Evolutionary conservation across 768 basidiomycete genomes (phyloP).

Genomic region (Omphalotus guepiniiformis): DNA sequence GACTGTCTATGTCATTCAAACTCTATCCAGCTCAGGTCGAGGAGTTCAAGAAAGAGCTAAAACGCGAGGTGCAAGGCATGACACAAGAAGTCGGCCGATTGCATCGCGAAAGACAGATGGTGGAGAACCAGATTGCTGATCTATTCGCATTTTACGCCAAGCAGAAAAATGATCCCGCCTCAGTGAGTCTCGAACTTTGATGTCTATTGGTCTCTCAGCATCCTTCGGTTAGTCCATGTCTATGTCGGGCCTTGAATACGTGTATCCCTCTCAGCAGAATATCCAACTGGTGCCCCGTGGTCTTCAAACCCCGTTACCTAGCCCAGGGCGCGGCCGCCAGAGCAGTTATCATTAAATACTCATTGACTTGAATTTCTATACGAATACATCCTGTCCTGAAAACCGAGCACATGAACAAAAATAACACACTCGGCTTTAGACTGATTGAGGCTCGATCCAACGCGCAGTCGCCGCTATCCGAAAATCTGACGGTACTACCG

Average conservation of each 20-base stretch:
- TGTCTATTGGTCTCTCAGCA: not conserved
- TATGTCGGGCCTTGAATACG: constrained; percentile 1
- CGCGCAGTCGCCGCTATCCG: constrained; percentile 80
- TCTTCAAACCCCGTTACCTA: constrained; percentile 4
- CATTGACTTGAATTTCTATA: not conserved
- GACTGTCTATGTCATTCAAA: not conserved
- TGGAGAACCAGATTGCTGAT: constrained; percentile 71
- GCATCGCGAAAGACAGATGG: constrained; percentile 57
- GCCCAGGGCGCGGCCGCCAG: constrained; percentile 1
- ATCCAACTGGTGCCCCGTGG: not conserved
- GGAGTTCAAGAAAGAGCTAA: constrained; percentile 79
- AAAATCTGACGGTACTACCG: constrained; percentile 69
- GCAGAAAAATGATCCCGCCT: constrained; percentile 41
- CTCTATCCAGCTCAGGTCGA: constrained; percentile 67
- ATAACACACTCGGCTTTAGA: not conserved
- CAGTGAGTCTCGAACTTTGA: constrained; percentile 3
- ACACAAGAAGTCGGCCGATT: constrained; percentile 69
- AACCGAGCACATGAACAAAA: not conserved
- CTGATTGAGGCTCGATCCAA: constrained; percentile 33
- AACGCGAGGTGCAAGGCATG: constrained; percentile 68
- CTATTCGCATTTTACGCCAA: constrained; percentile 70
- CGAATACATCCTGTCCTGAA: not conserved
- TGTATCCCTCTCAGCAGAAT: not conserved
- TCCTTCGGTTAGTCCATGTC: not conserved
- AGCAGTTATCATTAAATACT: too few relatives aligned